Conservation (phyloP, 306 rosid species). For the Cajanus cajan region DNA sequence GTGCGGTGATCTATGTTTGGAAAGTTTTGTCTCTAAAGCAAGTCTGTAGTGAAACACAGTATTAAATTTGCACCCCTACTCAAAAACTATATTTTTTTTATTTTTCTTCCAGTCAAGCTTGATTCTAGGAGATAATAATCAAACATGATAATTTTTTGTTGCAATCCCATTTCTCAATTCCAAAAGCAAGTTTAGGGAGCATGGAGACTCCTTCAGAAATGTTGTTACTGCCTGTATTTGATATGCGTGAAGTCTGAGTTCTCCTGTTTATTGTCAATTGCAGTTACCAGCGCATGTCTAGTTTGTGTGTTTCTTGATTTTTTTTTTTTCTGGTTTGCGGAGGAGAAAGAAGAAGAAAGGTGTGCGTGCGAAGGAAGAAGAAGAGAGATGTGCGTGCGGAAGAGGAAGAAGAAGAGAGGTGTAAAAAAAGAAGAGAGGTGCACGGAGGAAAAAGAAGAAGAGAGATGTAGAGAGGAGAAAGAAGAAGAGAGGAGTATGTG, state of each 20-base stretch:
- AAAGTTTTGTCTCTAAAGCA: background rate
- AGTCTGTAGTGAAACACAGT: background rate
- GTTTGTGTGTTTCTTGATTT: background rate
- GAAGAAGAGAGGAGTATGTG: no score
- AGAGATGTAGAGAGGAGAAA: no score
- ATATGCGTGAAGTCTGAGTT: background rate
- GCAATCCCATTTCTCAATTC: background rate
- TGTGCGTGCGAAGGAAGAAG: no score
- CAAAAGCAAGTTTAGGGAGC: background rate
- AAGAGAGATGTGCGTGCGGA: no score
- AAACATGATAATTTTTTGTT: background rate
- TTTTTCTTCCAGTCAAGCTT: background rate
- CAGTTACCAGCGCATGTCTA: background rate
- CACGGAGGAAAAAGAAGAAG: no score
- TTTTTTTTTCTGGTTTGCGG: background rate
- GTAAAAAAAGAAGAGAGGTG: no score
- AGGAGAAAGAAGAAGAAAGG: no score
- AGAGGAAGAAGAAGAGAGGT: no score
- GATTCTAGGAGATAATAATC: background rate
- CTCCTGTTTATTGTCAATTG: slow-evolving; percentile 8
- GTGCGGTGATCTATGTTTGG: background rate
- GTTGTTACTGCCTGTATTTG: background rate
- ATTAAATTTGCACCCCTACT: background rate
- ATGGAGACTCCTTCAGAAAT: background rate
- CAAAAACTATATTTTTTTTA: background rate